phyloP scores from a whole-genome alignment of 257 asterid genomes.

The Primulina eburnea region DNA sequence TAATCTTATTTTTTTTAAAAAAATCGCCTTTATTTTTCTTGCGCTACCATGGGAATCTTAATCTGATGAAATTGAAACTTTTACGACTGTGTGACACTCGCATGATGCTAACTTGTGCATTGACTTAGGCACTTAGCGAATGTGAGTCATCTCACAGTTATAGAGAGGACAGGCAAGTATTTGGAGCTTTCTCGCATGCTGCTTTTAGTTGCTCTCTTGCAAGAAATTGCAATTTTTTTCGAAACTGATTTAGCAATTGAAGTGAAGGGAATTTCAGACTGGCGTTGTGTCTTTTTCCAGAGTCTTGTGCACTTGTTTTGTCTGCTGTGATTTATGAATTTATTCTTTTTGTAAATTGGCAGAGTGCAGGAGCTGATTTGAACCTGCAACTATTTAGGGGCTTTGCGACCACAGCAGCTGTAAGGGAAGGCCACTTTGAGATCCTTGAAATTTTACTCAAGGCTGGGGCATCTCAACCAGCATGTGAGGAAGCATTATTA shows the following conservation, averaged over 20 bases:
- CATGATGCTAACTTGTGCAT: neutral
- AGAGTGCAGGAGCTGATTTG: constrained; percentile 74
- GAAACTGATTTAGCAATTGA: neutral
- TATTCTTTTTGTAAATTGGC: constrained; percentile 22
- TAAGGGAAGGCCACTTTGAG: constrained; percentile 64
- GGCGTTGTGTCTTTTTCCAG: constrained; percentile 6
- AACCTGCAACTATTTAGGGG: constrained; percentile 68
- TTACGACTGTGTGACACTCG: neutral
- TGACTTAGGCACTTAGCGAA: neutral
- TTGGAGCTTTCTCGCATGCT: neutral
- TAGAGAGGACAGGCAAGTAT: neutral
- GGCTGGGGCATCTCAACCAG: constrained; percentile 82
- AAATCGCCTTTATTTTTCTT: constrained; percentile 13
- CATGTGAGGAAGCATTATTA: constrained; percentile 80
- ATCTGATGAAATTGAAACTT: neutral
- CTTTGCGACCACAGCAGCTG: constrained; percentile 62
- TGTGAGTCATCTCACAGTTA: neutral
- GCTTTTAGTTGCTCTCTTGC: neutral
- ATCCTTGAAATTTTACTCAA: constrained; percentile 64
- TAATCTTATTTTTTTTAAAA: no score
- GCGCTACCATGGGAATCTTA: neutral
- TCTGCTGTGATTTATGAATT: constrained; percentile 11
- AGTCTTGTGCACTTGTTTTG: constrained; percentile 2
- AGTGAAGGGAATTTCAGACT: constrained; percentile 3
- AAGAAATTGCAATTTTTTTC: neutral